phyloP scores from a whole-genome alignment of 2,329 filamentous ascomycete genomes.

The Sphaerulina vaccinii region DNA sequence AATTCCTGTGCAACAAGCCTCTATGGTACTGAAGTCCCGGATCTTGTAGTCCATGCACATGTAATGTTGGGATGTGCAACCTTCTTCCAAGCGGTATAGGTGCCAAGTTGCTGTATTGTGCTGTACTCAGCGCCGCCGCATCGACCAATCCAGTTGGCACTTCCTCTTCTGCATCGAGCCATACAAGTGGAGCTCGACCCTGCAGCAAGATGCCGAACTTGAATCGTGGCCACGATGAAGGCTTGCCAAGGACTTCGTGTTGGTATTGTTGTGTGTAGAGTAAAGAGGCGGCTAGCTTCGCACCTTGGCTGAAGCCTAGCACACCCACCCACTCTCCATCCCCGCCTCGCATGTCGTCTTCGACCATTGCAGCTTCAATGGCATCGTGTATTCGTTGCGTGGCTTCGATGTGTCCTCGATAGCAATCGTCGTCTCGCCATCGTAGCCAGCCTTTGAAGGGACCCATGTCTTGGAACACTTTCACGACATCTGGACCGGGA shows the following conservation, averaged over 20 bases:
- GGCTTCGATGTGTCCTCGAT: constrained; percentile 4
- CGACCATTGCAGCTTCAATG: constrained; percentile 44
- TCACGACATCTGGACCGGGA: constrained; percentile 40
- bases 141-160: constrained; percentile 10
- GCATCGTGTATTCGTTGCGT: constrained; percentile 14
- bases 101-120: constrained; percentile 2
- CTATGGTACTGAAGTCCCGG: constrained; percentile 57
- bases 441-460: constrained; percentile 41
- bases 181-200: constrained; percentile 14
- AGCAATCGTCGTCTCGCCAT: constrained; percentile 10
- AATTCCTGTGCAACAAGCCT: constrained; percentile 56
- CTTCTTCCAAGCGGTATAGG: constrained; percentile 33
- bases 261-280: constrained; percentile 45
- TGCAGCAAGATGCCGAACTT: constrained; percentile 19
- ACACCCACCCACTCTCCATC: constrained; percentile 60
- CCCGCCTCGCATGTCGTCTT: constrained; percentile 51
- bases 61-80: constrained; percentile 57
- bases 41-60: constrained; percentile 62
- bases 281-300: constrained; percentile 60
- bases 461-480: constrained; percentile 38
- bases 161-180: constrained; percentile 29
- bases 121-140: constrained; percentile 11
- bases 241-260: constrained; percentile 9
- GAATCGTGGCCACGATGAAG: constrained; percentile 9
- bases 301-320: constrained; percentile 67